A percentile compares a stretch with the other conserved stretches of the same genome.
Conservation (phyloP, 768 basidiomycete genomes). For the Gloeophyllum trabeum region DNA sequence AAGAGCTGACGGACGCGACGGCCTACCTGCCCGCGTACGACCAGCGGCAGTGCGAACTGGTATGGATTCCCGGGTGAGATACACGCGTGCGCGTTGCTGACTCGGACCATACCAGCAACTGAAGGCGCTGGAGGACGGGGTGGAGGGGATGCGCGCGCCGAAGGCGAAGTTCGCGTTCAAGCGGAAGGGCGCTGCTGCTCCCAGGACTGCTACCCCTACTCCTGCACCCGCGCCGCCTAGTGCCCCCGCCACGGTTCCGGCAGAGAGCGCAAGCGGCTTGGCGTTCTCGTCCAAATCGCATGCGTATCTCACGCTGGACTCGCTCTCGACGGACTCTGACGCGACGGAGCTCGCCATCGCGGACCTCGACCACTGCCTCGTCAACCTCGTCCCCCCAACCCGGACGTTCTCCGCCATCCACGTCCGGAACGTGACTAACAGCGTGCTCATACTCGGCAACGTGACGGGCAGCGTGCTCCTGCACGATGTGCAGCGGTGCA, state of each 20-base stretch:
- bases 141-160: conserved; percentile 40
- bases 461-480: conserved; percentile 67
- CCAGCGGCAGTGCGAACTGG: conserved; percentile 60
- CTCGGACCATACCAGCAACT: conserved; percentile 39
- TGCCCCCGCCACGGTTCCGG: conserved; percentile 6
- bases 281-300: conserved; percentile 33
- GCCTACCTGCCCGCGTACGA: conserved; percentile 61
- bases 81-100: not conserved
- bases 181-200: conserved; percentile 17
- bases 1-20: conserved; percentile 51
- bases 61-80: conserved; percentile 20
- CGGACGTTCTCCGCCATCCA: conserved; percentile 48
- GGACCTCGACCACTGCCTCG: conserved; percentile 57
- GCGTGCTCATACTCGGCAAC: conserved; percentile 52
- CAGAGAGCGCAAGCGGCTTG: conserved; percentile 17
- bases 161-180: conserved; percentile 67
- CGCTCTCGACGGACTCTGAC: conserved; percentile 24
- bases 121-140: conserved; percentile 40
- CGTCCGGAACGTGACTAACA: conserved; percentile 44
- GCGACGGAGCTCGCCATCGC: conserved; percentile 50
- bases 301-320: conserved; percentile 32
- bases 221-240: not conserved
- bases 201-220: not conserved
- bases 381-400: conserved; percentile 41
- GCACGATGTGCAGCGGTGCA: conserved; percentile 48